A percentile compares a stretch with the other conserved stretches of the same genome.
Evolutionary conservation across 1,139 yeast species (phyloP).

Genomic region (Pichia sp.): DNA sequence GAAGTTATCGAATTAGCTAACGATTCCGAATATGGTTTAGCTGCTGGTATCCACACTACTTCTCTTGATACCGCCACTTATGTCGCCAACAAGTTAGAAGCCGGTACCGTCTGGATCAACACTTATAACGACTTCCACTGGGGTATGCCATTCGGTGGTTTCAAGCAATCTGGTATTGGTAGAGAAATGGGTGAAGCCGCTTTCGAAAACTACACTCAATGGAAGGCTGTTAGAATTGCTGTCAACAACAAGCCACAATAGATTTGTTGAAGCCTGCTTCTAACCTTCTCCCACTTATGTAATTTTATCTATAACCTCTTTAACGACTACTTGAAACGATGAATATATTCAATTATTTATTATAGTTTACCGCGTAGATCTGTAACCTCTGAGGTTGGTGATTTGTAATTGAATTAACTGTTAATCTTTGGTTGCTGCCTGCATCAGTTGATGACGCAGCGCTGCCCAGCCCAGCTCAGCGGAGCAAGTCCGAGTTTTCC

Average conservation of each 20-base stretch:
- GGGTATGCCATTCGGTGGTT: slow-evolving; percentile 78
- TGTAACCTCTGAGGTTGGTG: too few species aligned
- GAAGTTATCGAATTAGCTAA: slow-evolving; percentile 65
- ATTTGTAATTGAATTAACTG: too few species aligned
- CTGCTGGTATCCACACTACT: slow-evolving; percentile 73
- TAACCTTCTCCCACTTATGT: slow-evolving; percentile 1
- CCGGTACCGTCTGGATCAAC: slow-evolving; percentile 81
- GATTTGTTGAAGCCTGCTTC: slow-evolving; percentile 1
- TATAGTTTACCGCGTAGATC: too few species aligned
- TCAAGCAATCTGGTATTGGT: slow-evolving; percentile 75
- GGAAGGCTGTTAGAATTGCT: slow-evolving; percentile 64
- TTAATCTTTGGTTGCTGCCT: too few species aligned
- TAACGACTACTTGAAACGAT: background rate
- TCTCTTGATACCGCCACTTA: slow-evolving; percentile 50
- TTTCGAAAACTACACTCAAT: slow-evolving; percentile 68
- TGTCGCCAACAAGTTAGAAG: slow-evolving; percentile 59
- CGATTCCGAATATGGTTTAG: slow-evolving; percentile 74
- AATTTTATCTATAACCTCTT: background rate
- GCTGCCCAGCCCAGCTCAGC: too few species aligned
- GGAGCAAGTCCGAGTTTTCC: too few species aligned
- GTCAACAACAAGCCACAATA: slow-evolving; percentile 24
- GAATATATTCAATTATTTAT: background rate
- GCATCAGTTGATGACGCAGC: too few species aligned
- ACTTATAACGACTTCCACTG: slow-evolving; percentile 72
- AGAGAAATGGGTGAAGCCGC: slow-evolving; percentile 80